A percentile compares a stretch with the other conserved stretches of the same genome.
Conservation (phyloP, 306 rosid species). For the Citrullus amarus region DNA sequence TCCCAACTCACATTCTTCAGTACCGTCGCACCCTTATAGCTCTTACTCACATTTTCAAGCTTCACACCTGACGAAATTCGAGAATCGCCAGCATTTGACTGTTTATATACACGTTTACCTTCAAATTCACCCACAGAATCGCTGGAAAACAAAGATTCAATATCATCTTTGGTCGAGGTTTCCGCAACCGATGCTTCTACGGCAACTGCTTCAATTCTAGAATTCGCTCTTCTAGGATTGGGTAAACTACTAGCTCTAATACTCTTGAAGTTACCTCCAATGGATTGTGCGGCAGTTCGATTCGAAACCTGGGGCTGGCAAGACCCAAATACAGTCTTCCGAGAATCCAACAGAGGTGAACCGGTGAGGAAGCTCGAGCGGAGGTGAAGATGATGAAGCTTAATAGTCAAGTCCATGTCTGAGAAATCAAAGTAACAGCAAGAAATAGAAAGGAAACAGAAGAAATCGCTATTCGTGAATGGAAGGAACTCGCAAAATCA, state of each 20-base stretch:
- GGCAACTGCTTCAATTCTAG: slow-evolving; percentile 29
- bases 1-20: slow-evolving; percentile 79
- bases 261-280: slow-evolving; percentile 18
- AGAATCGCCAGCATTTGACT: slow-evolving; percentile 49
- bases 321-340: slow-evolving; percentile 17
- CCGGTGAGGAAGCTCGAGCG: slow-evolving; percentile 49
- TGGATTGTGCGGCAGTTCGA: slow-evolving; percentile 14
- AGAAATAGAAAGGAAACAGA: neutral
- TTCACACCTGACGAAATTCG: slow-evolving; percentile 68
- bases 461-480: neutral
- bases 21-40: slow-evolving; percentile 68
- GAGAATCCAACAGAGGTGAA: slow-evolving; percentile 34
- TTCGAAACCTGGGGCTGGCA: slow-evolving; percentile 19
- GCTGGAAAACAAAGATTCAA: slow-evolving; percentile 64
- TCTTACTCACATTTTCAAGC: slow-evolving; percentile 59
- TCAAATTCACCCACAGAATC: slow-evolving; percentile 22
- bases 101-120: slow-evolving; percentile 26
- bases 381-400: slow-evolving; percentile 62
- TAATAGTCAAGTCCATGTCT: slow-evolving; percentile 50
- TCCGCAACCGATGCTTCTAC: slow-evolving; percentile 29
- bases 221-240: slow-evolving; percentile 13
- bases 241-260: slow-evolving; percentile 16
- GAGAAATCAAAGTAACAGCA: neutral
- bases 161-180: slow-evolving; percentile 30
- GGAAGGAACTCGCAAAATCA: neutral